Conservation (phyloP, 2,329 filamentous ascomycete genomes). For the Cladosporium sp. region DNA sequence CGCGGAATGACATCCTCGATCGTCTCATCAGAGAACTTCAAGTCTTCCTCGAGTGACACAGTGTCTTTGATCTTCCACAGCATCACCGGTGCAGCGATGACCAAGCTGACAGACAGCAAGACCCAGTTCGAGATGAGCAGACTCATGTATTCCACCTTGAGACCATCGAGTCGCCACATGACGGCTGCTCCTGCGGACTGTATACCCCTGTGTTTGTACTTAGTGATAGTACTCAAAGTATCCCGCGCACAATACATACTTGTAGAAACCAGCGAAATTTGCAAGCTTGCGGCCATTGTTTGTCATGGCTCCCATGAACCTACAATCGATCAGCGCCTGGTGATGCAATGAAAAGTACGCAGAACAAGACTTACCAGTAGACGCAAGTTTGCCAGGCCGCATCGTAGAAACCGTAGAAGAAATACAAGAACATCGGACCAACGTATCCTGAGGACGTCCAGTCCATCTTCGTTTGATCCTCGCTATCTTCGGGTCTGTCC, state of each 20-base stretch:
- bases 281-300: constrained; percentile 90
- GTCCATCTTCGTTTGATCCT: constrained; percentile 46
- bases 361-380: constrained; percentile 3
- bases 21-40: constrained; percentile 82
- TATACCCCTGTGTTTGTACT: constrained; percentile 48
- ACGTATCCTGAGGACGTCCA: constrained; percentile 66
- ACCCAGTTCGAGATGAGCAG: constrained; percentile 76
- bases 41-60: constrained; percentile 72
- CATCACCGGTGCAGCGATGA: constrained; percentile 77
- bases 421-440: constrained; percentile 82
- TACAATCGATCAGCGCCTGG: neutral
- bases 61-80: constrained; percentile 75
- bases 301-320: constrained; percentile 88
- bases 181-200: constrained; percentile 83
- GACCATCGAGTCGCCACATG: constrained; percentile 65
- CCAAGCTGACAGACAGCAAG: constrained; percentile 64
- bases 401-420: constrained; percentile 82
- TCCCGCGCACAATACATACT: no score
- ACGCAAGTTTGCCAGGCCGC: constrained; percentile 12
- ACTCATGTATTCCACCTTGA: constrained; percentile 59
- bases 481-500: constrained; percentile 14
- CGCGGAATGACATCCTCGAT: constrained; percentile 57
- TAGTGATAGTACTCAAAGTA: constrained; percentile 47
- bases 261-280: constrained; percentile 89
- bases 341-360: neutral